These are phyloP conservation scores for Apiospora kogelbergensis DNA, from an alignment of 2,329 filamentous ascomycete species.

Conservation along the genomic window DNA sequence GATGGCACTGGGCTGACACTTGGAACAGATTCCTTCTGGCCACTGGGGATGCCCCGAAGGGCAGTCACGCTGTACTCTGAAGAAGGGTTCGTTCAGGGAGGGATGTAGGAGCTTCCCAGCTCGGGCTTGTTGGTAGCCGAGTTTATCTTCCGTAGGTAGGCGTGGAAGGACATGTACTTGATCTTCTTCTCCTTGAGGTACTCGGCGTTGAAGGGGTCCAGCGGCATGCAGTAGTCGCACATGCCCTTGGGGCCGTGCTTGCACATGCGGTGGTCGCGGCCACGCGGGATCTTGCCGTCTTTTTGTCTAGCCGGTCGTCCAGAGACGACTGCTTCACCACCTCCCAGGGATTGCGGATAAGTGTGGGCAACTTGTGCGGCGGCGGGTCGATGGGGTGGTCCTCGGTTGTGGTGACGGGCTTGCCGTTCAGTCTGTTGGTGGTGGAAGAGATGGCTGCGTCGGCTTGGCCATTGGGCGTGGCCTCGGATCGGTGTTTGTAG, in stretches of 20 bases:
- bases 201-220: constrained; percentile 88
- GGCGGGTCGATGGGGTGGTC: constrained; percentile 63
- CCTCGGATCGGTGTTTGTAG: constrained; percentile 64
- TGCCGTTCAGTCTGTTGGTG: constrained; percentile 74
- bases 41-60: constrained; percentile 91
- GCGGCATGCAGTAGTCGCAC: constrained; percentile 98
- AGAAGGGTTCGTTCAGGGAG: constrained; percentile 92
- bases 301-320: constrained; percentile 83
- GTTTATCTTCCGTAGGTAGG: constrained; percentile 92
- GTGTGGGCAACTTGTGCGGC: constrained; percentile 53
- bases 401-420: constrained; percentile 68
- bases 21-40: constrained; percentile 96
- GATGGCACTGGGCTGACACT: constrained; percentile 96
- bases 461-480: constrained; percentile 34
- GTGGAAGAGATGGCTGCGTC: constrained; percentile 39
- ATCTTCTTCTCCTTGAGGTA: constrained; percentile 96
- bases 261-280: constrained; percentile 60
- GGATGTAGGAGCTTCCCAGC: constrained; percentile 91
- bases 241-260: constrained; percentile 95
- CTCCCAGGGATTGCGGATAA: constrained; percentile 91
- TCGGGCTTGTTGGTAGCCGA: constrained; percentile 95
- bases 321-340: constrained; percentile 82
- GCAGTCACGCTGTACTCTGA: constrained; percentile 83
- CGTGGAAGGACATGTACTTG: constrained; percentile 96
- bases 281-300: constrained; percentile 63